These are phyloP conservation scores for Globisporangium cystogenes DNA, from an alignment of 352 stramenopile genomes.

Conservation along the genomic window DNA sequence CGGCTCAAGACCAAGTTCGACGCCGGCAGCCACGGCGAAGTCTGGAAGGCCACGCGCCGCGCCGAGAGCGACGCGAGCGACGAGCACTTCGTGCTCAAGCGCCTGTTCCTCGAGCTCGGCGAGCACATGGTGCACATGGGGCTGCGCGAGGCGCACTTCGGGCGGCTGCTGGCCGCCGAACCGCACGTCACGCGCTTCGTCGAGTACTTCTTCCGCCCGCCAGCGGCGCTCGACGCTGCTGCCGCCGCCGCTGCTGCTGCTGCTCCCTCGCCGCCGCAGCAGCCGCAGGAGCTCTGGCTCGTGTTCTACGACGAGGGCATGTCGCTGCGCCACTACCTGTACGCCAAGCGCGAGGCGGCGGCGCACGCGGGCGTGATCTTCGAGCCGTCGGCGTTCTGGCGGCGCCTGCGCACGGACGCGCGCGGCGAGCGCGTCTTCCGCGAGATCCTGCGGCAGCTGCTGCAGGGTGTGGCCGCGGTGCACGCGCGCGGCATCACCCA, in stretches of 20 bases:
- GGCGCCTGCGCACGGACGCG: conserved; percentile 51
- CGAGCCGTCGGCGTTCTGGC: conserved; percentile 73
- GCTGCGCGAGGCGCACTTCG: conserved; percentile 84
- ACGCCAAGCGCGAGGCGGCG: conserved; percentile 50
- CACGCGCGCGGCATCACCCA: conserved; percentile 92
- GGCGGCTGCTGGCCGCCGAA: conserved; percentile 33
- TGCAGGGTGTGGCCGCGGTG: conserved; percentile 86
- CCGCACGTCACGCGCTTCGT: conserved; percentile 81
- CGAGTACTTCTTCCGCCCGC: conserved; percentile 80
- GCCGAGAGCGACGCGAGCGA: conserved; percentile 13
- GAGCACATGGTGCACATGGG: conserved; percentile 68
- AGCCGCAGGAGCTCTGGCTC: conserved; percentile 73
- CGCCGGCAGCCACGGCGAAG: conserved; percentile 79
- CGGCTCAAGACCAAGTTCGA: conserved; percentile 78
- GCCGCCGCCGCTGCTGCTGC: background rate
- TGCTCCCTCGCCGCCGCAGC: background rate
- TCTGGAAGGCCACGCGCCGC: conserved; percentile 51
- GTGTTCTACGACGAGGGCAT: conserved; percentile 89
- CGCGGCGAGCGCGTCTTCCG: conserved; percentile 69
- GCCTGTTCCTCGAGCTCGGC: conserved; percentile 67
- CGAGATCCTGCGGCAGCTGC: conserved; percentile 92
- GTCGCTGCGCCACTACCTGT: conserved; percentile 85
- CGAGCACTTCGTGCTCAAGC: conserved; percentile 81
- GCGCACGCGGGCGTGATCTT: conserved; percentile 44
- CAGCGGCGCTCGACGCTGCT: background rate